Base-by-base conservation (phyloP, 805 yeast species). In the Saturnispora quitensis region DNA sequence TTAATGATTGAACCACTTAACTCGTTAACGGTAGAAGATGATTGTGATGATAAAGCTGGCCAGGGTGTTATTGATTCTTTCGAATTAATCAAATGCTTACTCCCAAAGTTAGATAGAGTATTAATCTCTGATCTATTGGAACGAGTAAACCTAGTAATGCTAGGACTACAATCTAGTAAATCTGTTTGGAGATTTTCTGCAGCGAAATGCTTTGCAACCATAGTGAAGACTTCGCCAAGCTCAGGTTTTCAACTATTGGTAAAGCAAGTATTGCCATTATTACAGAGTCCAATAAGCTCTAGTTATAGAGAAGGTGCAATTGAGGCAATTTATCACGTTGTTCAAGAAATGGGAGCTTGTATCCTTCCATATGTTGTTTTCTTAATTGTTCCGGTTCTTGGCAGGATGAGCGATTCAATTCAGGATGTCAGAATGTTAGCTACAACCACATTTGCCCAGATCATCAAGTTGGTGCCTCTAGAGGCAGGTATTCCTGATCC, bases 401-500 rank as follows among this genome's bases (percentile, higher is more conserved):
- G 99, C 44, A 78, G 99, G 62, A 93, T 93, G 99, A 90, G 97
- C 74, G 99, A 93, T 67, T 75, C 96, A 1, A 88, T 91, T 62
- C 76, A 75, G 49, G 96, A 88, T 63, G 84, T 90, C n/a, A 79
- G 99, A 60, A 75, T 85, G 17, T 69, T 95, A 50, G 95, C 99
- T 0, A 91, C 99, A 0, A 89, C 97, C 0, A 88, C 99, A 0
- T 93, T 93, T 75, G 99, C 99, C 0, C 84, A 95, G 0, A 88
- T 93, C 53, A 91, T 93, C 59, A 93, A 91, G 66, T 72, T 93
- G 56, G 98, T 93, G 20, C 99, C 99, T 5, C 75, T 93, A 53
- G 99, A 93, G 70, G 95, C 96, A 7, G 99, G 98, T 64, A 90
- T 93, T 36, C 89, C 95, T 1, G 97, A 93, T 66, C 98, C 98